Percentiles rank a stretch among this genome's conserved stretches.
Evolutionary conservation across 2,329 filamentous ascomycete species (phyloP).

Genomic region (Ophiocordyceps camponoti-leonardi): DNA sequence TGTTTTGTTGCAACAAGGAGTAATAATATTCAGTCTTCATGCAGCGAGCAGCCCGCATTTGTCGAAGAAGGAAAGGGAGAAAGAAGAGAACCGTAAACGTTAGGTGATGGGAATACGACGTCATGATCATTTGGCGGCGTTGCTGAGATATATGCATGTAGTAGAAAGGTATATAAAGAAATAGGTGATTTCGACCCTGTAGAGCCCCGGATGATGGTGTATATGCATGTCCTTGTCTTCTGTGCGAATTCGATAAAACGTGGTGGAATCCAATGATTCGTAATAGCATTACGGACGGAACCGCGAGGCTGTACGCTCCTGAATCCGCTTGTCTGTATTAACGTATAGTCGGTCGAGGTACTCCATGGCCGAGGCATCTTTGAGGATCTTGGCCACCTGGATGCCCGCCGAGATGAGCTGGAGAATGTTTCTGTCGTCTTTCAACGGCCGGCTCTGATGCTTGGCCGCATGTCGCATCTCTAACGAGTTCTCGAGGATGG

Average conservation of each 20-base stretch:
- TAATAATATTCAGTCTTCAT: neutral
- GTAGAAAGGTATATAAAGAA: neutral
- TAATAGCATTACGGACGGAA: slow-evolving; percentile 12
- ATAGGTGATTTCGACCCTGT: neutral
- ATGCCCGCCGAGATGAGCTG: slow-evolving; percentile 77
- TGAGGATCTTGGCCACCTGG: slow-evolving; percentile 74
- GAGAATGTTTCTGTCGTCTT: slow-evolving; percentile 77
- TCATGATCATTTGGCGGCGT: slow-evolving; percentile 3
- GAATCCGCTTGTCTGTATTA: slow-evolving; percentile 63
- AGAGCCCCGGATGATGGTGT: neutral
- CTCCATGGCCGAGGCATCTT: slow-evolving; percentile 70
- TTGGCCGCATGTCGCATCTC: slow-evolving; percentile 78
- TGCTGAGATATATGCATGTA: neutral
- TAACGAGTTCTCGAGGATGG: slow-evolving; percentile 72
- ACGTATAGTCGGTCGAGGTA: slow-evolving; percentile 69
- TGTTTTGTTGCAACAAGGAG: neutral
- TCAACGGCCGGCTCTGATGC: slow-evolving; percentile 65
- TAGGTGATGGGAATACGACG: neutral
- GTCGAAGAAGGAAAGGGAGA: neutral
- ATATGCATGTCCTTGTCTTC: neutral
- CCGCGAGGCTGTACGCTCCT: slow-evolving; percentile 36
- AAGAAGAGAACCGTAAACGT: neutral
- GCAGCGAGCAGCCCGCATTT: neutral
- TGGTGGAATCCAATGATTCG: slow-evolving; percentile 5
- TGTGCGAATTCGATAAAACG: slow-evolving; percentile 3